A percentile compares a stretch with the other conserved stretches of the same genome.
Evolutionary conservation across 2,329 filamentous ascomycete genomes (phyloP).

Genomic region (Pestalotiopsis sp.): DNA sequence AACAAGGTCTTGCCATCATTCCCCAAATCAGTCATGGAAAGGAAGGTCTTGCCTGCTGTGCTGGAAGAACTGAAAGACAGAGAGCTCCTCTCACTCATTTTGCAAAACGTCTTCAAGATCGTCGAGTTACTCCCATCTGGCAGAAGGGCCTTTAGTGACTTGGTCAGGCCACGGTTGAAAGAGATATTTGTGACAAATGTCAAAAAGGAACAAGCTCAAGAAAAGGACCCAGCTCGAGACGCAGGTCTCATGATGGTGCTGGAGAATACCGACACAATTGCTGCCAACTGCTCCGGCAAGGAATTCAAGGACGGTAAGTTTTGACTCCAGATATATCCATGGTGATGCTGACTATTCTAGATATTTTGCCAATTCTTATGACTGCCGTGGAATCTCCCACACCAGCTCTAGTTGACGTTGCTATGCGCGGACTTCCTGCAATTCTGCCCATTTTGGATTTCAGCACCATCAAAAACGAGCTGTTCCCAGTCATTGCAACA

Average conservation of each 20-base stretch:
- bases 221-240: constrained; percentile 83
- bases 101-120: constrained; percentile 93
- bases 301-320: constrained; percentile 88
- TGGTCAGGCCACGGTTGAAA: constrained; percentile 81
- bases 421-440: constrained; percentile 75
- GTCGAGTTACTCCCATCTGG: constrained; percentile 77
- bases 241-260: constrained; percentile 90
- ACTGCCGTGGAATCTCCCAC: constrained; percentile 86
- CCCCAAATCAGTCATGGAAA: constrained; percentile 90
- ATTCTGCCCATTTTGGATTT: constrained; percentile 93
- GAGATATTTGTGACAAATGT: constrained; percentile 75
- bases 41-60: constrained; percentile 86
- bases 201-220: constrained; percentile 60
- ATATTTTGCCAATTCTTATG: constrained; percentile 85
- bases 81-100: constrained; percentile 80
- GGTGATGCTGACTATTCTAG: constrained; percentile 42
- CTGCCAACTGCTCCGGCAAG: constrained; percentile 82
- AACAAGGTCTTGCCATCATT: constrained; percentile 89
- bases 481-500: constrained; percentile 87
- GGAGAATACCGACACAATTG: constrained; percentile 77
- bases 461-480: constrained; percentile 93
- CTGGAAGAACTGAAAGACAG: constrained; percentile 93
- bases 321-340: neutral
- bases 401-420: constrained; percentile 85
- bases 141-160: constrained; percentile 79